Percentiles rank a stretch among this genome's conserved stretches.
Conservation (phyloP, 1,284 basidiomycete genomes). For the Trametes sp. region DNA sequence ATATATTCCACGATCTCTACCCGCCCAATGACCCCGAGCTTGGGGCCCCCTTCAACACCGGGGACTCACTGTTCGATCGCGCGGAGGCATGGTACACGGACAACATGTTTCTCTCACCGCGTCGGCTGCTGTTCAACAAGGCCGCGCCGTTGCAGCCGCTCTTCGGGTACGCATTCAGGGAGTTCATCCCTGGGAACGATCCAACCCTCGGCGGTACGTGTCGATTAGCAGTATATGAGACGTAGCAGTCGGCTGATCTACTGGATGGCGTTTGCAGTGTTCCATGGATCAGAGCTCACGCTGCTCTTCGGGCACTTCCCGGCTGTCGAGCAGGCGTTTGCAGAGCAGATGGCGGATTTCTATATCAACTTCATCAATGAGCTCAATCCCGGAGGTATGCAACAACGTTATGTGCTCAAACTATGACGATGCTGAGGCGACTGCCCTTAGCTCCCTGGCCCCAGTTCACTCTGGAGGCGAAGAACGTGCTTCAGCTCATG, state of each 20-base stretch:
- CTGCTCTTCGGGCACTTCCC: slow-evolving; percentile 57
- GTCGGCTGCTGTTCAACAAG: slow-evolving; percentile 57
- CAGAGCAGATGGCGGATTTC: slow-evolving; percentile 56
- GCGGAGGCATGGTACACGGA: slow-evolving; percentile 63
- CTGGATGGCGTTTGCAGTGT: slow-evolving; percentile 47
- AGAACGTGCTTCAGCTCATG: slow-evolving; percentile 54
- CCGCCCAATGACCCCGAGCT: slow-evolving; percentile 55
- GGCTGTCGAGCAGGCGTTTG: slow-evolving; percentile 52
- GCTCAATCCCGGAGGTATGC: slow-evolving; percentile 59
- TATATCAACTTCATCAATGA: slow-evolving; percentile 63
- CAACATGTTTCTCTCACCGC: slow-evolving; percentile 58
- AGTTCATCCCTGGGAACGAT: slow-evolving; percentile 59
- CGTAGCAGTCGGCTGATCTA: too few species aligned
- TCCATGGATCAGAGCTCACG: slow-evolving; percentile 57
- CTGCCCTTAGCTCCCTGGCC: slow-evolving; percentile 53
- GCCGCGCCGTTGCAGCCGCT: slow-evolving; percentile 56
- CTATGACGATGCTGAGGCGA: not conserved
- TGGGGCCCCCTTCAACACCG: slow-evolving; percentile 61
- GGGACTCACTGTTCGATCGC: slow-evolving; percentile 65
- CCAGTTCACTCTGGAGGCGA: slow-evolving; percentile 44
- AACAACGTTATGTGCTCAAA: not conserved
- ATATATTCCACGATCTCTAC: slow-evolving; percentile 49
- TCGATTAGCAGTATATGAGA: too few species aligned
- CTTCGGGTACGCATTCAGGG: slow-evolving; percentile 62
- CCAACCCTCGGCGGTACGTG: slow-evolving; percentile 50